Evolutionary conservation across 1,284 basidiomycete genomes (phyloP).

Genomic region (Papiliotrema nemorosa): DNA sequence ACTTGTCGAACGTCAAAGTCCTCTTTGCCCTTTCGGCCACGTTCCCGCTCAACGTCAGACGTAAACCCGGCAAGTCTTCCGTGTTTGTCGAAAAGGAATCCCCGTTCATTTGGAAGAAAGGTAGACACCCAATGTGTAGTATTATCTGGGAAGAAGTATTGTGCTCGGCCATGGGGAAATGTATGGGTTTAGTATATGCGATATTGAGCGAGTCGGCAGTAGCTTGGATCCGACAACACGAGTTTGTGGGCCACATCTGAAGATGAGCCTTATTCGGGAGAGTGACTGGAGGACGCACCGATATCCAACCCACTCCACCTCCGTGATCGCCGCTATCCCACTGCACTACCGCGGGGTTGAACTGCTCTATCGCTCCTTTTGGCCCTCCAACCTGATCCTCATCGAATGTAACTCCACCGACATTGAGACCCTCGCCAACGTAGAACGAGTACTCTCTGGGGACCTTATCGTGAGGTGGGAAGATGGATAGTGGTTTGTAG

Average conservation of each 20-base stretch:
- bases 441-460: slow-evolving; percentile 15
- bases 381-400: slow-evolving; percentile 15
- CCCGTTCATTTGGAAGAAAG: slow-evolving; percentile 10
- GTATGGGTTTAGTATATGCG: slow-evolving; percentile 2
- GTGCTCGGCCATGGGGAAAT: neutral
- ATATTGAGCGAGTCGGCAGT: slow-evolving; percentile 6
- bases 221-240: slow-evolving; percentile 8
- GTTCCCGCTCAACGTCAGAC: slow-evolving; percentile 16
- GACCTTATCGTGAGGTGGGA: slow-evolving; percentile 9
- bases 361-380: slow-evolving; percentile 4
- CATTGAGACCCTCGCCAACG: slow-evolving; percentile 13
- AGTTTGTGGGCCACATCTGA: slow-evolving; percentile 11
- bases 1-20: slow-evolving; percentile 4
- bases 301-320: slow-evolving; percentile 17
- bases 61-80: slow-evolving; percentile 9
- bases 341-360: slow-evolving; percentile 16
- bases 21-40: slow-evolving; percentile 2
- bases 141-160: slow-evolving; percentile 2
- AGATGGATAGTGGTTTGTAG: slow-evolving; percentile 7
- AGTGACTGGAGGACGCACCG: slow-evolving; percentile 8
- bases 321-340: slow-evolving; percentile 19
- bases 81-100: neutral
- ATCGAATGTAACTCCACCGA: slow-evolving; percentile 18
- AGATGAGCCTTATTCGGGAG: neutral
- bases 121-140: slow-evolving; percentile 10